phyloP scores from a whole-genome alignment of 306 rosid species.

The Cicer yamashitae region DNA sequence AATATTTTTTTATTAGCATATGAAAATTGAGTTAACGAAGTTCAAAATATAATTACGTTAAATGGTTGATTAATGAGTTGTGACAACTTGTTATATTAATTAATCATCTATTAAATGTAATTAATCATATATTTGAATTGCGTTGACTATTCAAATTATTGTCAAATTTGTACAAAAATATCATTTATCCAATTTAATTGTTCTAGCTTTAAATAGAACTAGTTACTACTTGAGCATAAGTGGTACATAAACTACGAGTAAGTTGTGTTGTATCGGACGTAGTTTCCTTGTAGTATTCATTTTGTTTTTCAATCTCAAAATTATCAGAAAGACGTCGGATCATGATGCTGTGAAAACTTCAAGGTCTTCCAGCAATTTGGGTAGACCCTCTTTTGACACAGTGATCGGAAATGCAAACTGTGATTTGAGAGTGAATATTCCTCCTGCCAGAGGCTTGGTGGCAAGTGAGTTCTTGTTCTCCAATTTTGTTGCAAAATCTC shows the following conservation, averaged over 20 bases:
- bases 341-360: slow-evolving; percentile 37
- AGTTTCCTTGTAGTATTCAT: not conserved
- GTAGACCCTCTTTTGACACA: slow-evolving; percentile 46
- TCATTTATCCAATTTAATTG: no score
- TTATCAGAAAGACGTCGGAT: slow-evolving; percentile 57
- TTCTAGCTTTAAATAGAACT: not conserved
- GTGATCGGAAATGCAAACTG: slow-evolving; percentile 18
- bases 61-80: no score
- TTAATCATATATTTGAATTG: no score
- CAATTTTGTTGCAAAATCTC: slow-evolving; percentile 10
- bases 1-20: no score
- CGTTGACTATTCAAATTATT: no score
- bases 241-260: not conserved
- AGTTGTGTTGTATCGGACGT: not conserved
- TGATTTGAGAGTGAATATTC: slow-evolving; percentile 51
- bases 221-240: not conserved
- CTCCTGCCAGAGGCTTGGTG: slow-evolving; percentile 27
- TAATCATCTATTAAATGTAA: no score
- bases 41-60: no score
- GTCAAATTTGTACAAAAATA: no score
- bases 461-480: slow-evolving; percentile 44
- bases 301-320: slow-evolving; percentile 10
- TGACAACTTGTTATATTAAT: no score
- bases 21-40: no score
- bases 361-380: slow-evolving; percentile 47